Conservation (phyloP, 2,329 filamentous ascomycete genomes). For the Arthroderma sp. region DNA sequence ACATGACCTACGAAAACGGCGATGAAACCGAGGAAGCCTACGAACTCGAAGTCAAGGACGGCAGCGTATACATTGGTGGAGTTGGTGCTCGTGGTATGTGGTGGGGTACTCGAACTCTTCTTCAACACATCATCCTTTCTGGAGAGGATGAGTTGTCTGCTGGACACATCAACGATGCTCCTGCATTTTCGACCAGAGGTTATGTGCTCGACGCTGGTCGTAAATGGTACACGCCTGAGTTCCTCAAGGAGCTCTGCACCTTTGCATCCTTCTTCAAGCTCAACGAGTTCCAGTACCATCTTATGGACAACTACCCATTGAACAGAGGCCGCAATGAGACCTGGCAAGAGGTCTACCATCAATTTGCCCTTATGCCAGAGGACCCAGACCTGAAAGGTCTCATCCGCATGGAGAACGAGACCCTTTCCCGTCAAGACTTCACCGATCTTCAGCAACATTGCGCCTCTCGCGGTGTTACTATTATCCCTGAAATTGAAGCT, state of each 20-base stretch:
- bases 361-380: slow-evolving; percentile 43
- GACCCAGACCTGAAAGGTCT: slow-evolving; percentile 35
- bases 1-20: slow-evolving; percentile 37
- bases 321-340: slow-evolving; percentile 36
- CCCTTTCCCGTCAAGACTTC: slow-evolving; percentile 39
- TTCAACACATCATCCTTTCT: slow-evolving; percentile 37
- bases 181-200: slow-evolving; percentile 39
- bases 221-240: slow-evolving; percentile 43
- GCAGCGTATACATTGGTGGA: slow-evolving; percentile 34
- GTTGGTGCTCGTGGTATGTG: slow-evolving; percentile 43
- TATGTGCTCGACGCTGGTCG: slow-evolving; percentile 42
- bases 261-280: slow-evolving; percentile 51
- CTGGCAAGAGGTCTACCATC: slow-evolving; percentile 39
- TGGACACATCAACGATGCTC: slow-evolving; percentile 37
- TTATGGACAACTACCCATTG: slow-evolving; percentile 44
- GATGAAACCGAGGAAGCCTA: slow-evolving; percentile 38
- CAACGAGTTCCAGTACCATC: slow-evolving; percentile 45
- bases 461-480: slow-evolving; percentile 41
- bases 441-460: slow-evolving; percentile 41
- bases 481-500: slow-evolving; percentile 48
- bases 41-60: slow-evolving; percentile 26
- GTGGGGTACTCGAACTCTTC: slow-evolving; percentile 45
- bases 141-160: slow-evolving; percentile 24
- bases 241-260: slow-evolving; percentile 44
- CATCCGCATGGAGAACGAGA: slow-evolving; percentile 41